A percentile compares a stretch with the other conserved stretches of the same genome.
phyloP scores from a whole-genome alignment of 441 rosid species.

The Gossypium aridum region DNA sequence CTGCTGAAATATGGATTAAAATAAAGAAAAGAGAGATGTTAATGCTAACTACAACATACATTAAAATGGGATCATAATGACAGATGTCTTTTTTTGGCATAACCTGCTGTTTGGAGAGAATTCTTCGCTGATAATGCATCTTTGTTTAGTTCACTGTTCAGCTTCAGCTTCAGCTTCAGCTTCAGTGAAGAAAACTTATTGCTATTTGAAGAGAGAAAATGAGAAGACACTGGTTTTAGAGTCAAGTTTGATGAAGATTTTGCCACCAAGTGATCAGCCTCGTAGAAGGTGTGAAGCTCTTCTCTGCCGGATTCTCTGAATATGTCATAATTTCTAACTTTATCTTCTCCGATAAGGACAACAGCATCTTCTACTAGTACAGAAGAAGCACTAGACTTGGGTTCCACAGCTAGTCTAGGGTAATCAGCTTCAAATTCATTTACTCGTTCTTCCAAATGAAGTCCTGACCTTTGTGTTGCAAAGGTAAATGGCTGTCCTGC shows the following conservation, averaged over 20 bases:
- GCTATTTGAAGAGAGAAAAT: slow-evolving; percentile 26
- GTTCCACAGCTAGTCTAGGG: slow-evolving; percentile 15
- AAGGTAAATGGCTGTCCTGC: slow-evolving; percentile 27
- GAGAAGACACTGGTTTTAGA: slow-evolving; percentile 35
- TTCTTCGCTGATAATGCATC: slow-evolving; percentile 28
- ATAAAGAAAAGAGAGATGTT: background rate
- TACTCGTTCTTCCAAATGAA: slow-evolving; percentile 21
- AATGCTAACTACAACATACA: slow-evolving; percentile 5
- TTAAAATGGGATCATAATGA: slow-evolving; percentile 1
- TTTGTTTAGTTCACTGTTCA: slow-evolving; percentile 24
- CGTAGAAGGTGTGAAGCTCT: slow-evolving; percentile 57
- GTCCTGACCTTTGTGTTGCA: slow-evolving; percentile 24
- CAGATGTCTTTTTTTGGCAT: slow-evolving; percentile 19
- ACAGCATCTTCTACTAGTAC: slow-evolving; percentile 20
- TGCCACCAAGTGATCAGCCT: slow-evolving; percentile 29
- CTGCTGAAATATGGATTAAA: background rate
- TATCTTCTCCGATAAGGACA: slow-evolving; percentile 22
- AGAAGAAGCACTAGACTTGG: slow-evolving; percentile 24
- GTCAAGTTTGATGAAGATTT: slow-evolving; percentile 29
- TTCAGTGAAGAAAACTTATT: slow-evolving; percentile 37
- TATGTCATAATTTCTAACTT: slow-evolving; percentile 19
- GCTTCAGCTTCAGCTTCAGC: slow-evolving; percentile 18
- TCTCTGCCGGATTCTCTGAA: slow-evolving; percentile 40
- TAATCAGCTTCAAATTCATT: slow-evolving; percentile 22
- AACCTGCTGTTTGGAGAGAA: slow-evolving; percentile 45